These are phyloP conservation scores for Agrocybe pediades DNA, from an alignment of 768 basidiomycete species.

Conservation along the genomic window DNA sequence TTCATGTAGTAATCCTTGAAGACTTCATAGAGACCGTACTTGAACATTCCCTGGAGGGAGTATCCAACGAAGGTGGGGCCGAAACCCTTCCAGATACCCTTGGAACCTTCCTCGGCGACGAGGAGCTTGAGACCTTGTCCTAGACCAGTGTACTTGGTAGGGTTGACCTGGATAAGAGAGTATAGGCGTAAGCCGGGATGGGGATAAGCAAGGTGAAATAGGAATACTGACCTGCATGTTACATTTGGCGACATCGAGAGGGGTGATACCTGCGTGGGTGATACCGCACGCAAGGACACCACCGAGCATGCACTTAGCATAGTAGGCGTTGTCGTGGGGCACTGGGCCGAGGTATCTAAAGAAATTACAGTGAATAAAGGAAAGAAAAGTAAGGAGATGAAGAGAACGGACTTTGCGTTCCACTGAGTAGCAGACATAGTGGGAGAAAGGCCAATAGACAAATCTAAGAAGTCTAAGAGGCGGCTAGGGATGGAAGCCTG, in stretches of 20 bases:
- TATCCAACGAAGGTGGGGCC: slow-evolving; percentile 93
- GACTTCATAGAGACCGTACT: slow-evolving; percentile 96
- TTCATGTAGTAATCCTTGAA: slow-evolving; percentile 96
- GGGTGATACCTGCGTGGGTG: slow-evolving; percentile 87
- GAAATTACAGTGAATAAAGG: slow-evolving; percentile 6
- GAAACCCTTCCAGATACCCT: slow-evolving; percentile 92
- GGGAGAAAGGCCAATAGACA: slow-evolving; percentile 28
- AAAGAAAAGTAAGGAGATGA: background rate
- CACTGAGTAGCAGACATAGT: slow-evolving; percentile 67
- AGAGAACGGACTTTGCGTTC: slow-evolving; percentile 63
- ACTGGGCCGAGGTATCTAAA: slow-evolving; percentile 68
- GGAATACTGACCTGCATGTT: slow-evolving; percentile 77
- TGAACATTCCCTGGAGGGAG: slow-evolving; percentile 97
- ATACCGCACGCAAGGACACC: slow-evolving; percentile 86
- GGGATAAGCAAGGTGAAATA: background rate
- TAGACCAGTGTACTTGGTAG: slow-evolving; percentile 73
- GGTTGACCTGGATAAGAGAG: slow-evolving; percentile 58
- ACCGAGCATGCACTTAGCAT: slow-evolving; percentile 85
- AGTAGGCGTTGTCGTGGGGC: slow-evolving; percentile 75
- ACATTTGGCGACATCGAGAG: slow-evolving; percentile 87
- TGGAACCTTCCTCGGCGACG: slow-evolving; percentile 77
- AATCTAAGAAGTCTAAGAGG: slow-evolving; percentile 33
- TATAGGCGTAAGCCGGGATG: background rate
- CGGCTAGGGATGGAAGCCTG: slow-evolving; percentile 19
- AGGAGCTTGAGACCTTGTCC: slow-evolving; percentile 62